Evolutionary conservation across 306 rosid genomes (phyloP), one percentile per base, ranked within the genome.

Genomic region (Luffa aegyptiaca): DNA sequence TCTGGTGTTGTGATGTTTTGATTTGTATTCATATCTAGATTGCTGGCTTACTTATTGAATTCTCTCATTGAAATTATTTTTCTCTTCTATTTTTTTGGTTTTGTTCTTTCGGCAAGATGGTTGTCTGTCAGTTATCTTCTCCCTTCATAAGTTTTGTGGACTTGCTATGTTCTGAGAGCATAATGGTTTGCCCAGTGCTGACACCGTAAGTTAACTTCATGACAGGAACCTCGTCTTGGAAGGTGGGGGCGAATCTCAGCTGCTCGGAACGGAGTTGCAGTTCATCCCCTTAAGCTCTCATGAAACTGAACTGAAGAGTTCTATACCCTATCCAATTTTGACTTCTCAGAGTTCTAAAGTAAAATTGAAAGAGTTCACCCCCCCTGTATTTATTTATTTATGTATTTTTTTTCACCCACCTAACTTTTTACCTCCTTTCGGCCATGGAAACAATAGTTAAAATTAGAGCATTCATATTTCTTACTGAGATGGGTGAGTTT

Each of bases 151-250:
- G 14, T 66, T 66, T 41, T 0, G 20, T 20, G 5, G 5, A 44
- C 17, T 5, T 3, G 3, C 31, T 66, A n/a, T 9, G 9, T 0
- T 26, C 75, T 20, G 53, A 10, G 36, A 69, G 75, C 26, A 3
- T 17, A 44, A n/a, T 10, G 9, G 17, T 6, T 44, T 45, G 18
- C 55, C 31, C 18, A 5, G 37, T 45, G 76, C 61, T 73, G 14
- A 73, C 44, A 49, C 44, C 14, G 2, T 12, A 18, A 69, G 44
- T 73, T 49, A 46, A 73, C 45, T 62, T 84, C 61, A 74, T 20
- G 42, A 76, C 97, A 92, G 98, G 98, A 92, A 84, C 97, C 98
- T 76, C 96, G 97, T 35, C 85, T 95, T 3, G 98, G 98, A 85
- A 89, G 95, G 84, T 92, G 97, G 97, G 97, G 97, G 51, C 78